Base-by-base conservation (phyloP, 2,329 filamentous ascomycete species). In the Penicillium freii region DNA sequence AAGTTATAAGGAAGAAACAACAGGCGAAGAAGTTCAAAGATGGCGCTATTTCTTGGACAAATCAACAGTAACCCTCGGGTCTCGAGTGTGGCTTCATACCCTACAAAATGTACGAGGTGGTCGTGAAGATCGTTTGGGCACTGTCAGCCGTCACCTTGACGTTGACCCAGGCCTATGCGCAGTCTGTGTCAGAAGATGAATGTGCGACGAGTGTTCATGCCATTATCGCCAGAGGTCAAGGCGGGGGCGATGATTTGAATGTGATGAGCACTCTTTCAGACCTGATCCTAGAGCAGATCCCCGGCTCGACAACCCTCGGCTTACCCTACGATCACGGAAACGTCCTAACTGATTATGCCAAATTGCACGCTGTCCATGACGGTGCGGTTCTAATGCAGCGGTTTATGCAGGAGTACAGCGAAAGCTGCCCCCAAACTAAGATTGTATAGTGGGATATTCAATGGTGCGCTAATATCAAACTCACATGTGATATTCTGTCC, bases 391-490 rank as follows among this genome's bases (percentile, higher is more conserved):
- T 67, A n/a, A 66, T 67, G 59, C 66, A 68, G 49, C 36, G 65
- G 39, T 67, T 62, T 19, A 59, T 68, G 25, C 49, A 55, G 36
- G 50, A 64, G 17, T 66, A 67, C 45, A 58, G 51, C 13, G 57
- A 51, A 29, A 61, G 60, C 40, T 67, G 65, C 17, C 65, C 65
- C 4, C 21, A 62, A 1, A 58, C 61, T 4, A 67, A 63, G 33
- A 64, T 67, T 19, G 61, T 64, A 29, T 66, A 13, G 46, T 63
- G 34, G 65, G 65, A 23, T 66, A 66, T 57, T 67, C 64, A 6
- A 51, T 67, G 54, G 62, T 66, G 61, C 43, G 43, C n/a, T 13
- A 29, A 19, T 51, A 38, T 31, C 23, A 36, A n/a, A n/a, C n/a
- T 17, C 13, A 29, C 21, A 38, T 19, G 3, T 49, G 15, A 40